Conservation (phyloP, 2,329 filamentous ascomycete species). For the Phialocephala sp. region DNA sequence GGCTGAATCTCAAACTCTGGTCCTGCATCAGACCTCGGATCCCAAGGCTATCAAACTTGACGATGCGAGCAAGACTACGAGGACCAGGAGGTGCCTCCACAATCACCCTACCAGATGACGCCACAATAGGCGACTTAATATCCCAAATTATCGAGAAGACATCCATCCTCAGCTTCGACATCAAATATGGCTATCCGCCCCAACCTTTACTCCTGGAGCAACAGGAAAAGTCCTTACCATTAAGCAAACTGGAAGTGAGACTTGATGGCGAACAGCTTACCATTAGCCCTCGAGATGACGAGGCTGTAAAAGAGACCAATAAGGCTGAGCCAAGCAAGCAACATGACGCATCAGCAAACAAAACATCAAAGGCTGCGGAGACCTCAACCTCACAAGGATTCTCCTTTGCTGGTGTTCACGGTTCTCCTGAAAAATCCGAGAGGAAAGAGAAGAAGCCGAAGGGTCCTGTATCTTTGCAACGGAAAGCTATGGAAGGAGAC, state of each 20-base stretch:
- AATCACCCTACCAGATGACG: slow-evolving; percentile 70
- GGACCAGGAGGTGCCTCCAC: slow-evolving; percentile 75
- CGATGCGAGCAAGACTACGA: slow-evolving; percentile 77
- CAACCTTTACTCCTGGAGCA: slow-evolving; percentile 68
- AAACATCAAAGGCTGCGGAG: slow-evolving; percentile 15
- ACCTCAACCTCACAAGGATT: neutral
- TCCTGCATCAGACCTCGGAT: slow-evolving; percentile 1
- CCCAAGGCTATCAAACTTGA: slow-evolving; percentile 18
- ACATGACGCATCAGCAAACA: slow-evolving; percentile 1
- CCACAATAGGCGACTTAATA: slow-evolving; percentile 67
- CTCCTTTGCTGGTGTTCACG: slow-evolving; percentile 7
- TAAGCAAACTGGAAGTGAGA: slow-evolving; percentile 62
- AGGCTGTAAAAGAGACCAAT: slow-evolving; percentile 1
- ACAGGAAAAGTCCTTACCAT: slow-evolving; percentile 48
- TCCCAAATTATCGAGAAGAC: slow-evolving; percentile 67
- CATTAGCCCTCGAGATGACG: slow-evolving; percentile 46
- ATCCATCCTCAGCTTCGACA: slow-evolving; percentile 67
- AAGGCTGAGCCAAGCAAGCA: slow-evolving; percentile 4
- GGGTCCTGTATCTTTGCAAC: slow-evolving; percentile 36
- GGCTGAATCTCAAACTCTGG: neutral
- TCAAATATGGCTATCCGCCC: slow-evolving; percentile 87
- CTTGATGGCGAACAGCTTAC: slow-evolving; percentile 73
- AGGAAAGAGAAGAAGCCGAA: slow-evolving; percentile 19
- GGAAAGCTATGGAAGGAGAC: slow-evolving; percentile 41
- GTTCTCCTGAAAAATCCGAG: slow-evolving; percentile 6